Evolutionary conservation across 306 rosid genomes (phyloP).

Genomic region (Cucurbita maxima): DNA sequence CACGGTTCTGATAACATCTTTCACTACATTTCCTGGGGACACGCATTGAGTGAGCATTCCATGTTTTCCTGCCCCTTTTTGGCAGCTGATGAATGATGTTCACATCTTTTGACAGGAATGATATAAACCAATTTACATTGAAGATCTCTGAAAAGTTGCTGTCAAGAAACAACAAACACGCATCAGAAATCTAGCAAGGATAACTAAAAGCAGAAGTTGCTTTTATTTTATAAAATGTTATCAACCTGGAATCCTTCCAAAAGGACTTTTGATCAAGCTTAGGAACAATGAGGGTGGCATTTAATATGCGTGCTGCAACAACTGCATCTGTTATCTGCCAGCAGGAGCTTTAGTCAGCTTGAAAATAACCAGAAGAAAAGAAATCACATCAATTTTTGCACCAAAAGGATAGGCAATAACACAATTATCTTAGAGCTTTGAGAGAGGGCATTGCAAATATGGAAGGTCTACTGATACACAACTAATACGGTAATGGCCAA

Average conservation of each 20-base stretch:
- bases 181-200: neutral
- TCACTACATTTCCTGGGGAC: conserved; percentile 95
- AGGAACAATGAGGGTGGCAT: conserved; percentile 91
- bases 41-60: conserved; percentile 62
- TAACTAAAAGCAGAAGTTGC: neutral
- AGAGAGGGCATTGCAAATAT: neutral
- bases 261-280: conserved; percentile 86
- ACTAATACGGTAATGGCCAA: neutral
- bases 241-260: conserved; percentile 94
- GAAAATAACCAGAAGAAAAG: neutral
- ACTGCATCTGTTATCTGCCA: conserved; percentile 95
- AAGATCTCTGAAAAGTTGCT: conserved; percentile 95
- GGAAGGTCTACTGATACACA: neutral
- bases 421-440: neutral
- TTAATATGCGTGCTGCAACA: conserved; percentile 87
- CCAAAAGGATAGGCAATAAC: conserved; percentile 6
- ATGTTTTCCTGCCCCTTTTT: conserved; percentile 42
- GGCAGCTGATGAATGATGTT: conserved; percentile 82
- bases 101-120: conserved; percentile 61
- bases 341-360: conserved; percentile 15
- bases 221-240: neutral
- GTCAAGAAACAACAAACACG: conserved; percentile 30
- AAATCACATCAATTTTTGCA: conserved; percentile 5
- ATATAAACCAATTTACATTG: conserved; percentile 74
- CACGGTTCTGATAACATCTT: conserved; percentile 74